These are phyloP conservation scores for Zopfia rhizophila DNA, from an alignment of 2,329 filamentous ascomycete genomes.

Conservation along the genomic window DNA sequence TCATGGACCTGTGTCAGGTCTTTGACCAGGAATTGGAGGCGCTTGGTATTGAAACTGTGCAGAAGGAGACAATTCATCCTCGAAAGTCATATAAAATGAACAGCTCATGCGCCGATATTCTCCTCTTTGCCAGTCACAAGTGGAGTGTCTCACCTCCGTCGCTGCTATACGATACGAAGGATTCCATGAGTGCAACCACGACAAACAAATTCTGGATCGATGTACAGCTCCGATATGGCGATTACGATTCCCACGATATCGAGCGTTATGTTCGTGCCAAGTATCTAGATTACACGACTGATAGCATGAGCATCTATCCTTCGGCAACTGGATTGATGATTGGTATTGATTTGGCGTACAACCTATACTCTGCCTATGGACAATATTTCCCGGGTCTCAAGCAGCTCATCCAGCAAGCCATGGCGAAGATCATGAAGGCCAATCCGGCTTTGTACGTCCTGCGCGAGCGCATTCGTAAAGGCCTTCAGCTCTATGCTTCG, in stretches of 20 bases:
- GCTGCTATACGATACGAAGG: slow-evolving; percentile 94
- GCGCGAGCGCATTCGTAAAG: slow-evolving; percentile 97
- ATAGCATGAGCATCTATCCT: slow-evolving; percentile 98
- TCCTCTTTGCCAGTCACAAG: slow-evolving; percentile 96
- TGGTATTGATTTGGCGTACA: slow-evolving; percentile 96
- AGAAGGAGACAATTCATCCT: slow-evolving; percentile 99
- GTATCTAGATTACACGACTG: slow-evolving; percentile 98
- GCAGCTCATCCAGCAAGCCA: slow-evolving; percentile 93
- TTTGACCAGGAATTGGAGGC: slow-evolving; percentile 98
- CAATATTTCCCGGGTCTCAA: slow-evolving; percentile 99
- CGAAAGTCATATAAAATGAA: slow-evolving; percentile 99
- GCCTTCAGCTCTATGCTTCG: slow-evolving; percentile 95
- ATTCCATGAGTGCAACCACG: slow-evolving; percentile 89
- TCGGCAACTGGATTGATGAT: slow-evolving; percentile 98
- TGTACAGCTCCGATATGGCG: slow-evolving; percentile 94
- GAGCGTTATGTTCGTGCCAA: slow-evolving; percentile 97
- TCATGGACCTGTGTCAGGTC: slow-evolving; percentile 99
- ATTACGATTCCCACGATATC: slow-evolving; percentile 99
- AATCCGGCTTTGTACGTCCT: slow-evolving; percentile 97
- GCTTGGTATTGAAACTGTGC: slow-evolving; percentile 94
- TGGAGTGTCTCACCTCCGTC: slow-evolving; percentile 98
- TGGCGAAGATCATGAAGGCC: slow-evolving; percentile 99
- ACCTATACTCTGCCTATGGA: slow-evolving; percentile 96
- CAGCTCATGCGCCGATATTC: slow-evolving; percentile 96
- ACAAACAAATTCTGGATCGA: slow-evolving; percentile 99